Evolutionary conservation across 441 rosid genomes (phyloP), one percentile per base, ranked within the genome.

Genomic region (Arabidopsis lyrata): DNA sequence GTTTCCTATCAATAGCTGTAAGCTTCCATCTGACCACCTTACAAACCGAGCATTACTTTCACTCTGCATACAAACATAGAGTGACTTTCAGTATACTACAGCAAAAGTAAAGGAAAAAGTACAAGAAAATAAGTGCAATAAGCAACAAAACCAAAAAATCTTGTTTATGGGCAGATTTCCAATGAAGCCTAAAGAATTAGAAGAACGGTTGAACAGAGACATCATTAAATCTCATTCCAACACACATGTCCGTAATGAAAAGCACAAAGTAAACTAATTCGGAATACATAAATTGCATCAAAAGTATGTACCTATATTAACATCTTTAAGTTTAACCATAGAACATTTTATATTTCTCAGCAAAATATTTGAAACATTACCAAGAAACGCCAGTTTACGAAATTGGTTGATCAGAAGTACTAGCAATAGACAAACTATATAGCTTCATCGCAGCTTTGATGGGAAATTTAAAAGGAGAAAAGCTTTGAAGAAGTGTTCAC

Each of bases 31-130:
- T 73, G 99, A 95, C 99, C 99, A 95, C 87, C 90, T 86, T 72
- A 95, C 99, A 80, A 91, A 95, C 58, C 98, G 96, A 66, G 99
- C 96, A 86, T 95, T 95, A 82, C 99, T 95, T 83, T 95, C 97
- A 74, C 76, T 70, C 99, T 95, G 73, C 81, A 82, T 18, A 72
- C 54, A 50, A 80, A 58, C 62, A 79, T 71, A 53, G 38, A 52
- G 35, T 60, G 68, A 71, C 20, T 42, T 81, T 48, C n/a, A 68
- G 34, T 36, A 18, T 20, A 66, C 42, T 35, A 52, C 57, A 72
- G 58, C 24, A 63, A 63, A 72, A 34, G 42, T 38, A 57, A 13
- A 55, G 53, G 10, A 38, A n/a, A 50, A 57, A 42, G 54, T 52
- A 45, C n/a, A 67, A 54, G n/a, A 64, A 64, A 57, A 14, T 29